Evolutionary conservation across 2,329 filamentous ascomycete species (phyloP).

Genomic region (Fusarium fujikuroi): DNA sequence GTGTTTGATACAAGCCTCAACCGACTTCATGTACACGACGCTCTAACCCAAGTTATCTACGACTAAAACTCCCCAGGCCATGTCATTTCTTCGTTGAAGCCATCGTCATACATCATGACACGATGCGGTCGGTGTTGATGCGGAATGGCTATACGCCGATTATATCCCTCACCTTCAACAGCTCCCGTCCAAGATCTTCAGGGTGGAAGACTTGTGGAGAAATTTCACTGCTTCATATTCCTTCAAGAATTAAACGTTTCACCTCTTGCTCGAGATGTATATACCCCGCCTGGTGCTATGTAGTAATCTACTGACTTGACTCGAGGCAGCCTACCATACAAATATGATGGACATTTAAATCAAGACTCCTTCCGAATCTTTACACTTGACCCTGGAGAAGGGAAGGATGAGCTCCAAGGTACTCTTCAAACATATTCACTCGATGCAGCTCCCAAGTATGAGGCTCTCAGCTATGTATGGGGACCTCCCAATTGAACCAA

Average conservation of each 20-base stretch:
- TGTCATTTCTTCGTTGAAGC: not conserved
- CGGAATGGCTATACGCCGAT: not conserved
- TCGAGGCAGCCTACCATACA: not conserved
- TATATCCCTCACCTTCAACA: not conserved
- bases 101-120: not conserved
- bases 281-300: too few species aligned
- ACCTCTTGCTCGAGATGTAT: too few species aligned
- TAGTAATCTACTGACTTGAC: not conserved
- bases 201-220: too few species aligned
- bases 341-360: not conserved
- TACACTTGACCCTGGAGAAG: not conserved
- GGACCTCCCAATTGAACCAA: not conserved
- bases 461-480: not conserved
- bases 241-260: too few species aligned
- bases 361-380: not conserved
- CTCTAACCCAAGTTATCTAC: too few species aligned
- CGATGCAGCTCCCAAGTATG: not conserved
- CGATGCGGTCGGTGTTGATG: not conserved
- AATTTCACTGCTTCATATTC: too few species aligned
- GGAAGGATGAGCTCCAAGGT: not conserved
- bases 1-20: not conserved
- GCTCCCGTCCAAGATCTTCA: too few species aligned
- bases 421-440: not conserved
- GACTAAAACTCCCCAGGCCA: rapidly evolving
- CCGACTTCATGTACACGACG: rapidly evolving